Base-by-base conservation (phyloP, 495 filamentous ascomycete genomes). In the Delitschia confertaspora region DNA sequence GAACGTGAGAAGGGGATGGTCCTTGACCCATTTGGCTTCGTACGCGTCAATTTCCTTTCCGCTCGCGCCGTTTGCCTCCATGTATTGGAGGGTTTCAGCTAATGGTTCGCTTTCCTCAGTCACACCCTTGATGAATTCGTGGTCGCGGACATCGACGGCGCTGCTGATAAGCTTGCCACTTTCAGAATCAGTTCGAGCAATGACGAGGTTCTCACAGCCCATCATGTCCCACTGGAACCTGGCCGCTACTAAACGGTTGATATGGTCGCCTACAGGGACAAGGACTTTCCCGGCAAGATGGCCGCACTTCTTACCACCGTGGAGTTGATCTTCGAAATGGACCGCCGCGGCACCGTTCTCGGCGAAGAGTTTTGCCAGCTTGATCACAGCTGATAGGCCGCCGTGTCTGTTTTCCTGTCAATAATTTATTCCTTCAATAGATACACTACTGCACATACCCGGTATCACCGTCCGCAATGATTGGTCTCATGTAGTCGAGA, bases 181-280 rank as follows among this genome's bases (percentile, higher is more conserved):
- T 60, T 98, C 91, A 0, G 86, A 88, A 63, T 98, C 91, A 10
- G 91, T 95, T 16, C 91, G 80, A 4, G 91, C 91, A 55, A 98
- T 93, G 18, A 95, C 74, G 14, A 96, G 70, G 60, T 89, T 95
- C 63, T 98, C 91, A 19, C 74, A 76, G 37, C 89, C 91, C 89
- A 98, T 95, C 29, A 93, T 71, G 55, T 98, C 91, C 91, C 91
- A 98, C 57, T 98, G 91, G 68, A 93, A 95, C 39, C 91, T 78
- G 2, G 91, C 79, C 13, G 93, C 88, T 21, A 86, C 78, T 3
- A 98, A 76, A 11, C 91, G 76, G 65, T 95, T 95, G 67, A 96
- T 93, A 65, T 98, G 91, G 55, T 98, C 91, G 50, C 85, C 80
- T 27, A 91, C 78, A 0, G 91, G 93, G 0, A 98, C 91, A 9